phyloP scores from a whole-genome alignment of 441 rosid genomes.

The Biscutella laevigata region DNA sequence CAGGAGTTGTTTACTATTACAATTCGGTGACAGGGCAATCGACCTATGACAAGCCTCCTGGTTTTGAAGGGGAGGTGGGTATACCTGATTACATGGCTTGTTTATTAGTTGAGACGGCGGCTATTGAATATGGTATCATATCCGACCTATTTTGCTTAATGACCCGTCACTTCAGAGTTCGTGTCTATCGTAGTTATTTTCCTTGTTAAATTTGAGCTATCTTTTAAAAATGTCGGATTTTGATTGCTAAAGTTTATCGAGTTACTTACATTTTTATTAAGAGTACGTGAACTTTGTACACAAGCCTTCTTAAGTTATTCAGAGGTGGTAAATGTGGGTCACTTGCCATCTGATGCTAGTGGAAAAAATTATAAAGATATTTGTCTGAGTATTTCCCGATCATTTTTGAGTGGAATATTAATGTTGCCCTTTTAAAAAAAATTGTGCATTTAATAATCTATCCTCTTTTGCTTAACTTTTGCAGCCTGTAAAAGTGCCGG shows the following conservation, averaged over 20 bases:
- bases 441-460: not conserved
- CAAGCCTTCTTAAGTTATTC: not conserved
- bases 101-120: conserved; percentile 8
- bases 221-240: not conserved
- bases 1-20: conserved; percentile 78
- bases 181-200: not conserved
- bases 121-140: not conserved
- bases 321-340: not conserved
- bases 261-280: not conserved
- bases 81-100: conserved; percentile 18
- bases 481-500: conserved; percentile 68
- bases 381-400: not conserved
- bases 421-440: not conserved
- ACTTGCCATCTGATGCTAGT: conserved; percentile 10
- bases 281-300: not conserved
- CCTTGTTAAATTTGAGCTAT: not conserved
- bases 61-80: conserved; percentile 72
- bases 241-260: not conserved
- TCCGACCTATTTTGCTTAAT: not conserved
- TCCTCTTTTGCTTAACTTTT: conserved; percentile 19
- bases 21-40: conserved; percentile 84
- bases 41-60: conserved; percentile 80
- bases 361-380: conserved; percentile 7
- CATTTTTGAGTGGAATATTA: not conserved
- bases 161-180: not conserved